phyloP scores from a whole-genome alignment of 225 moss, liverwort and hornwort genomes.

The Pseudoscleropodium purum region DNA sequence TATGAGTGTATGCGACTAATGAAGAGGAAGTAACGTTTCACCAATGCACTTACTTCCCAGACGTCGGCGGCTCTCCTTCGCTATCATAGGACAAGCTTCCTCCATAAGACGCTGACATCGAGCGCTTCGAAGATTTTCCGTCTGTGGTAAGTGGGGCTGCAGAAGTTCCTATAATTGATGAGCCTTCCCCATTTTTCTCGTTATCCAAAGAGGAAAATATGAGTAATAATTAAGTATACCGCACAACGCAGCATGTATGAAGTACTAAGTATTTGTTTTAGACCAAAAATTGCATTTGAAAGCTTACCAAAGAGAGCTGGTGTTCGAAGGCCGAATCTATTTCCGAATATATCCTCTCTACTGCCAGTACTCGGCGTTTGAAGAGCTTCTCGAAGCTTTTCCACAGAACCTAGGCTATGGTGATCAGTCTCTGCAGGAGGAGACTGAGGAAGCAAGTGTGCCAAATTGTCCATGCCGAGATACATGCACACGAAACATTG shows the following conservation, averaged over 20 bases:
- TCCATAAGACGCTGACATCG: slow-evolving; percentile 36
- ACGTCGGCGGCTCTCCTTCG: slow-evolving; percentile 47
- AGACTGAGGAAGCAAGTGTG: slow-evolving; percentile 9
- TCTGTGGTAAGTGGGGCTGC: slow-evolving; percentile 37
- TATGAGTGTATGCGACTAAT: neutral
- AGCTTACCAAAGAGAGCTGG: slow-evolving; percentile 47
- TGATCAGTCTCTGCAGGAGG: slow-evolving; percentile 10
- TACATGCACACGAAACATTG: neutral
- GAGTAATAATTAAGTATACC: neutral
- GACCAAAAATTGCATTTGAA: neutral
- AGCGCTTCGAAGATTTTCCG: slow-evolving; percentile 47
- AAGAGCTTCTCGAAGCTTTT: slow-evolving; percentile 54
- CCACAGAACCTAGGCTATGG: slow-evolving; percentile 40
- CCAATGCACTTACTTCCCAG: slow-evolving; percentile 29
- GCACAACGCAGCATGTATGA: neutral
- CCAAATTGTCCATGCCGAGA: neutral
- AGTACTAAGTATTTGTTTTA: neutral
- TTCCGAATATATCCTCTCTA: slow-evolving; percentile 31
- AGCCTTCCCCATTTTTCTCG: neutral
- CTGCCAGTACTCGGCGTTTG: slow-evolving; percentile 49
- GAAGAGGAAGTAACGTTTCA: neutral
- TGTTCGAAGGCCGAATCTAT: slow-evolving; percentile 31
- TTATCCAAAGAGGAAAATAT: neutral
- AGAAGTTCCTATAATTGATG: neutral
- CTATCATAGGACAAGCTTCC: slow-evolving; percentile 31